phyloP scores from a whole-genome alignment of 176 grass and related monocot genomes.

The Oryza brachyantha region DNA sequence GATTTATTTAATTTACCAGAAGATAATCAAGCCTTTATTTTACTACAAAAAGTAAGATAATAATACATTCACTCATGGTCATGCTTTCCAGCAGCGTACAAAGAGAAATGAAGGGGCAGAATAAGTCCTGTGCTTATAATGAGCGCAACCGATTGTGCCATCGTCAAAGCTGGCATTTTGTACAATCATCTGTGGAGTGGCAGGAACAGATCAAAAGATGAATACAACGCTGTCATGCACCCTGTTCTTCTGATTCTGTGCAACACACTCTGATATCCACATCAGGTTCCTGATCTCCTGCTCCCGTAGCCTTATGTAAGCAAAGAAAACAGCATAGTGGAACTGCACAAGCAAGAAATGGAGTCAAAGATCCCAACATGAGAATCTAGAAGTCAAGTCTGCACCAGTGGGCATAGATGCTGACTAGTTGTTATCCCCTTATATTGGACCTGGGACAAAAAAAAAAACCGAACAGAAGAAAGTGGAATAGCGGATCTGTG shows the following conservation, averaged over 20 bases:
- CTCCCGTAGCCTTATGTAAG: slow-evolving; percentile 86
- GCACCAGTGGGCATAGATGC: not conserved
- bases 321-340: slow-evolving; percentile 93
- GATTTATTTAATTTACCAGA: slow-evolving; percentile 37
- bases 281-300: slow-evolving; percentile 98
- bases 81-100: slow-evolving; percentile 7
- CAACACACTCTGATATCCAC: slow-evolving; percentile 98
- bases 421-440: not conserved
- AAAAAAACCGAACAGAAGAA: not conserved
- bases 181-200: slow-evolving; percentile 34
- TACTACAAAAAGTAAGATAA: slow-evolving; percentile 41
- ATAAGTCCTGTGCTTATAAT: slow-evolving; percentile 22
- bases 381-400: not conserved
- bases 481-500: too few relatives aligned
- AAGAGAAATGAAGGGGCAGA: not conserved
- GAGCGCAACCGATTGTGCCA: slow-evolving; percentile 24
- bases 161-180: slow-evolving; percentile 38
- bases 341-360: slow-evolving; percentile 59
- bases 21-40: slow-evolving; percentile 43
- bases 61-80: slow-evolving; percentile 33
- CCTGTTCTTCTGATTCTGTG: slow-evolving; percentile 91
- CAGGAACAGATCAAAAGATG: slow-evolving; percentile 58
- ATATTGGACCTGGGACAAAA: not conserved
- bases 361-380: slow-evolving; percentile 8
- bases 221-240: slow-evolving; percentile 93